Evolutionary conservation across 495 filamentous ascomycete species (phyloP).

Genomic region (Hyaloscypha variabilis): DNA sequence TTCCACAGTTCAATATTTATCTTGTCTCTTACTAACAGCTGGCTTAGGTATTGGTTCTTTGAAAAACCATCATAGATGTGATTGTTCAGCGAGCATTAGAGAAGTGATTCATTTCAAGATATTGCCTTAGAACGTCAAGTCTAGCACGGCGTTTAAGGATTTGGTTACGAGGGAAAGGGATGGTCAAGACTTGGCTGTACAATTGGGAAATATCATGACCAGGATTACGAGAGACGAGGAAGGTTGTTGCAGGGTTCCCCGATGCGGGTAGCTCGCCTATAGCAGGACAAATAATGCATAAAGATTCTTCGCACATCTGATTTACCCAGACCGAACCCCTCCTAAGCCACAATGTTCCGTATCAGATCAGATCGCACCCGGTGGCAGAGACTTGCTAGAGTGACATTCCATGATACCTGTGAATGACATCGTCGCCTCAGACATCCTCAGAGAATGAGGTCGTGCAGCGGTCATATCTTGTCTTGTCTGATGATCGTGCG

Average conservation of each 20-base stretch:
- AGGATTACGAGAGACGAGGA: neutral
- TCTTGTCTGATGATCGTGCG: neutral
- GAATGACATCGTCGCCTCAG: neutral
- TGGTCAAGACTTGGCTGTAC: neutral
- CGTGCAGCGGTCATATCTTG: neutral
- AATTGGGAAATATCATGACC: neutral
- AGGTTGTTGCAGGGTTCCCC: neutral
- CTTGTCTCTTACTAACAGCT: conserved; percentile 6
- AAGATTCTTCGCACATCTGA: neutral
- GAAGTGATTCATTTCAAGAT: neutral
- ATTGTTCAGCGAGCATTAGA: neutral
- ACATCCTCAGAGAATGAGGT: neutral
- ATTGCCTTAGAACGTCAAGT: neutral
- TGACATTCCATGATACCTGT: neutral
- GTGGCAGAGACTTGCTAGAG: neutral
- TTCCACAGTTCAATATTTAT: neutral
- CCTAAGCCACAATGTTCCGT: neutral
- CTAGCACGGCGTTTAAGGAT: conserved; percentile 2
- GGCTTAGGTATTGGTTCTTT: conserved; percentile 29
- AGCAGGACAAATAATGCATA: neutral
- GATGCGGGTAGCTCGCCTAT: neutral
- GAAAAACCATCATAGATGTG: neutral
- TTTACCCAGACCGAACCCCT: neutral
- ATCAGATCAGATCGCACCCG: neutral
- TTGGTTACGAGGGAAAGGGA: neutral